Evolutionary conservation across 352 stramenopile genomes (phyloP), one percentile per base, ranked within the genome.

Genomic region (Globisporangium uncinulatum): DNA sequence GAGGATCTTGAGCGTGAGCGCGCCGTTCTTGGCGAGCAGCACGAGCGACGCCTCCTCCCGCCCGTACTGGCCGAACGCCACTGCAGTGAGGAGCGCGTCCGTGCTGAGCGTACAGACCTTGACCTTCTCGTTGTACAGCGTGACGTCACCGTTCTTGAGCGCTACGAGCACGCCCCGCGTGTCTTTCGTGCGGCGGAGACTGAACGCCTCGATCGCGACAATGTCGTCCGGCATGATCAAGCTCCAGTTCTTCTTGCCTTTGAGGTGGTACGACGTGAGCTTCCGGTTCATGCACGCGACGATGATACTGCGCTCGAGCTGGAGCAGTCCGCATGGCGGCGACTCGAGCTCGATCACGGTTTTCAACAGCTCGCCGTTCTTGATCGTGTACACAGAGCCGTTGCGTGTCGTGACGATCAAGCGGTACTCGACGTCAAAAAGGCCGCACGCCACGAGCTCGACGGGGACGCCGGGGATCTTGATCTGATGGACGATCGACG

Each of bases 161-260:
- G 86, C 91, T 3, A 97, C 88, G 4, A 97, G 63, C 34, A 95
- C 73, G 24, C 88, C 76, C 3, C 81, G 73, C 5, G 83, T 84
- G 58, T 92, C 74, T 57, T 92, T 92, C 0, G 78, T 91, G 20
- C 81, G 76, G 0, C 76, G 71, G 9, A 90, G 54, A 56, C 73
- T 86, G 59, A 92, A 88, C 31, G 79, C 67, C 42, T 92, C 77
- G 42, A 97, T 74, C 5, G 87, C 79, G 17, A 90, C 79, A 52
- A 97, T 88, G 56, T 90, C 82, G 43, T 90, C 80, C 6, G 79
- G 64, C 84, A 96, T 87, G 14, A 70, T 79, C 46, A 97, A 45
- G 24, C 79, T 93, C 87, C 85, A 96, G 71, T 96, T 94, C 66
- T 95, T 95, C 53, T 94, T 92, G 21, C 89, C 89, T 56, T 96